Evolutionary conservation across 768 basidiomycete species (phyloP).

Genomic region (Tricholoma terreum): DNA sequence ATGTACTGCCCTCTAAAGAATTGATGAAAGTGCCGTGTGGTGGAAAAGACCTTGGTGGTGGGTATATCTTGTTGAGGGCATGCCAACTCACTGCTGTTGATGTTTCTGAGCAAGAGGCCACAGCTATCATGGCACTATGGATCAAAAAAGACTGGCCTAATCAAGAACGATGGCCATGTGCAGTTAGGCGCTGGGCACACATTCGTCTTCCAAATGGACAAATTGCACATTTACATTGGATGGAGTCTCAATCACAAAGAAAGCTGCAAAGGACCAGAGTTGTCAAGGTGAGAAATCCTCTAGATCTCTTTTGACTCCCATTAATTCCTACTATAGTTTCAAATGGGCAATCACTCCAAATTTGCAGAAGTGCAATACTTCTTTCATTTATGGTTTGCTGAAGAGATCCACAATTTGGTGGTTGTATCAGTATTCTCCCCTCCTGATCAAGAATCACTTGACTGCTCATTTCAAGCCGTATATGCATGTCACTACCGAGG

Average conservation of each 20-base stretch:
- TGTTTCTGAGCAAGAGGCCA: conserved; percentile 17
- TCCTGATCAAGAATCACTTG: neutral
- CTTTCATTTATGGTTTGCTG: neutral
- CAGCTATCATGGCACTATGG: neutral
- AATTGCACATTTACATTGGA: neutral
- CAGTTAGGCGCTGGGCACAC: conserved; percentile 21
- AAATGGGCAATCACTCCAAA: too few relatives aligned
- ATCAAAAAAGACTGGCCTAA: conserved; percentile 11
- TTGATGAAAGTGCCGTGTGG: neutral
- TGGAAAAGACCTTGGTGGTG: conserved; percentile 8
- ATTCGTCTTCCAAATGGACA: conserved; percentile 28
- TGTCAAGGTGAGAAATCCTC: neutral
- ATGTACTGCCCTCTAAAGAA: neutral
- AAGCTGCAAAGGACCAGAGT: neutral
- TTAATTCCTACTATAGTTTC: too few relatives aligned
- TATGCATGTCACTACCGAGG: neutral
- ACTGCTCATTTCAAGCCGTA: neutral
- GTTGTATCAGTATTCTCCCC: neutral
- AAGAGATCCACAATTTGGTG: neutral
- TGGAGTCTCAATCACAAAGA: neutral
- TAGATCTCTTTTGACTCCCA: too few relatives aligned
- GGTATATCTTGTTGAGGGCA: conserved; percentile 15
- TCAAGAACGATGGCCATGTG: conserved; percentile 10
- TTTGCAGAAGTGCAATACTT: neutral
- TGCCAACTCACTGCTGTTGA: neutral